These are phyloP conservation scores for Myochromella boudieri DNA, from an alignment of 768 basidiomycete species.

Conservation along the genomic window DNA sequence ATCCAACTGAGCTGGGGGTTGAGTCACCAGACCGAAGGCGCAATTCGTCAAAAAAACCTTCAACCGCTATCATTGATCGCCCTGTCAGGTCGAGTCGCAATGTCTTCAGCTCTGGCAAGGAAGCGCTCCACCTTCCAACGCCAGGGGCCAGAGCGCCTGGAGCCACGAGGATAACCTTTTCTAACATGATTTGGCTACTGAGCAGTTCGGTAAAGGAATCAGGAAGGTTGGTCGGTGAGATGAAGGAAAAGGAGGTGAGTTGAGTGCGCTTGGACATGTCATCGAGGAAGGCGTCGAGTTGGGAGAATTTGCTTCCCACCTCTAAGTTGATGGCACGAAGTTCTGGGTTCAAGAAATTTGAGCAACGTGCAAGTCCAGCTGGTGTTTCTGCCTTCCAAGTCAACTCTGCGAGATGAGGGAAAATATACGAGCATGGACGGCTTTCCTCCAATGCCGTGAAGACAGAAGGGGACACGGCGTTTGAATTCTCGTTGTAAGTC, in stretches of 20 bases:
- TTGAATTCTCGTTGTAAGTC: slow-evolving; percentile 66
- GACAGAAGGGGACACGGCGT: slow-evolving; percentile 61
- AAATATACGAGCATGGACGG: slow-evolving; percentile 60
- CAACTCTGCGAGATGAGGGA: slow-evolving; percentile 68
- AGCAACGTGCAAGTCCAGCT: slow-evolving; percentile 62
- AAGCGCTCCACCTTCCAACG: slow-evolving; percentile 74
- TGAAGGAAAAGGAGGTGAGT: slow-evolving; percentile 68
- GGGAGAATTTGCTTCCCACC: slow-evolving; percentile 55
- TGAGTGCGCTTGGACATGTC: slow-evolving; percentile 64
- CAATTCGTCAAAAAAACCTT: slow-evolving; percentile 78
- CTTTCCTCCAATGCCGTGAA: slow-evolving; percentile 67
- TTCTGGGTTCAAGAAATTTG: slow-evolving; percentile 65
- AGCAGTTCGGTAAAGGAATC: slow-evolving; percentile 71
- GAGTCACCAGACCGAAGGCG: slow-evolving; percentile 62
- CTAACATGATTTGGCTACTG: slow-evolving; percentile 54
- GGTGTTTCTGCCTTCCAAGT: slow-evolving; percentile 72
- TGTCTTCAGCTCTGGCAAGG: slow-evolving; percentile 57
- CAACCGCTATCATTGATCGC: slow-evolving; percentile 65
- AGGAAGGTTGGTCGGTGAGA: slow-evolving; percentile 66
- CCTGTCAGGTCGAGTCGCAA: slow-evolving; percentile 74
- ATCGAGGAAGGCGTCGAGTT: slow-evolving; percentile 61
- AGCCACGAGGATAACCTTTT: slow-evolving; percentile 65
- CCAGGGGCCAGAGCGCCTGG: slow-evolving; percentile 72
- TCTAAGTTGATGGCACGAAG: slow-evolving; percentile 64
- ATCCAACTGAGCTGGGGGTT: slow-evolving; percentile 65